Base-by-base conservation (phyloP, 2,329 filamentous ascomycete genomes). In the Nemania serpens region DNA sequence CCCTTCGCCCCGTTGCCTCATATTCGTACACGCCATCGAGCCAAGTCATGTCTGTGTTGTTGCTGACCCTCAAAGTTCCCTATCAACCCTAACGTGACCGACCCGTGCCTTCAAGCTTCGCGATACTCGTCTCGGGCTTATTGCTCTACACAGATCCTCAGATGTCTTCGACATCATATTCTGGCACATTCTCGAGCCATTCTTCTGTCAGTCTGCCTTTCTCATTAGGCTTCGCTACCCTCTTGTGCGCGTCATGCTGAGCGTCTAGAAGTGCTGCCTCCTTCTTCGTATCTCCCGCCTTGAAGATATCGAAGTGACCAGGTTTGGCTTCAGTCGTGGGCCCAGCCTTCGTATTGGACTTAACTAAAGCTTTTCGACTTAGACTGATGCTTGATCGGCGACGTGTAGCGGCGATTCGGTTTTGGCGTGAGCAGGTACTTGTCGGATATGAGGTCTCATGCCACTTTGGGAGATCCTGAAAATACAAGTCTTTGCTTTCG, bases 121-220 rank as follows among this genome's bases (percentile, higher is more conserved):
- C 5, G 5, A 12, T 20, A 15, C 39, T 29, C 25, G 7, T 25
- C 22, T 53, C 43, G 25, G 12, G 7, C 20, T 58, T 20, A 18
- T 47, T 17, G 2, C 22, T 10, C 4, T 29, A 7, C 18, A 13
- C 18, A 29, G 13, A 7, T 18, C n/a, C 43, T 49, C 17, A 7
- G 15, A 29, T 29, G 5, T 49, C 41, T 10, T 56, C 15, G 1
- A 5, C 1, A 5, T 39, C 47, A 6, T 37, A 4, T 3, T 48
- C 50, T 9, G 45, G 22, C 6, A 49, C 29, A 3, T 39, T 47
- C 45, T 65, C 62, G 12, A 70, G 66, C 63, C 57, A 67, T n/a
- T 54, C 41, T 29, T 63, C 66, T 9, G 49, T 65, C 10, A 56
- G 52, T 42, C 42, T 58, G 10, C 22, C 52, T 11, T 36, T 11